Evolutionary conservation across 2,329 filamentous ascomycete species (phyloP), one percentile per base, ranked within the genome.

Genomic region (Pyrenophora teres): DNA sequence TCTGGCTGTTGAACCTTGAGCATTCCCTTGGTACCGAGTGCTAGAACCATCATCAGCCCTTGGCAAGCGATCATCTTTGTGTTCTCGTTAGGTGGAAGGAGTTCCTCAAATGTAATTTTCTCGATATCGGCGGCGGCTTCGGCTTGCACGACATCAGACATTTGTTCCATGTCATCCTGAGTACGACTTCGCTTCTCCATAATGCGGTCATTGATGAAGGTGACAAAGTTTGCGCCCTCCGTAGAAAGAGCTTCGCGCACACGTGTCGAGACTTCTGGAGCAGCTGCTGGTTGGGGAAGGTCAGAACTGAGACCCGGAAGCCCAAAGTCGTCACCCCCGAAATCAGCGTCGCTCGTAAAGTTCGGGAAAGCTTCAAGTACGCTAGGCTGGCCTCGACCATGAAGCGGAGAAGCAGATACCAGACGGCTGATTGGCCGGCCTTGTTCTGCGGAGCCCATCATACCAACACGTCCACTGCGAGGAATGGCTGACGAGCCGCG

Each of bases 61-160:
- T 76, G 76, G 27, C 89, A 74, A 88, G 84, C 67, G 90, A 87
- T 85, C 25, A 83, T 76, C 31, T 78, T 80, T 36, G 70, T 77
- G 25, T 82, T 84, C 36, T 78, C 73, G 8, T 67, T 66, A 0
- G 84, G 81, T n/a, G 83, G 79, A 38, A 94, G 83, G 8, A 96
- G 74, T 41, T 84, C 77, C 39, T 87, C 83, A 65, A 97, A 95
- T 0, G 80, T 76, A 36, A 94, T 77, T 73, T 67, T 64, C 4
- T 72, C 68, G 2, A 58, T 50, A 9, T 58, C 56, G 8, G 55
- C 65, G 13, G 68, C 67, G 10, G 66, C 64, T 18, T 74, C 71
- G n/a, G 72, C 35, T 36, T 64, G 59, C 15, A 63, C 44, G 6
- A 46, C 40, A 39, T 67, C 67, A 15, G 49, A 60, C 44, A 57